Evolutionary conservation across 75 land plant genomes (phyloP), one percentile per base, ranked within the genome.

Genomic region (Adiantum capillusveneris): DNA sequence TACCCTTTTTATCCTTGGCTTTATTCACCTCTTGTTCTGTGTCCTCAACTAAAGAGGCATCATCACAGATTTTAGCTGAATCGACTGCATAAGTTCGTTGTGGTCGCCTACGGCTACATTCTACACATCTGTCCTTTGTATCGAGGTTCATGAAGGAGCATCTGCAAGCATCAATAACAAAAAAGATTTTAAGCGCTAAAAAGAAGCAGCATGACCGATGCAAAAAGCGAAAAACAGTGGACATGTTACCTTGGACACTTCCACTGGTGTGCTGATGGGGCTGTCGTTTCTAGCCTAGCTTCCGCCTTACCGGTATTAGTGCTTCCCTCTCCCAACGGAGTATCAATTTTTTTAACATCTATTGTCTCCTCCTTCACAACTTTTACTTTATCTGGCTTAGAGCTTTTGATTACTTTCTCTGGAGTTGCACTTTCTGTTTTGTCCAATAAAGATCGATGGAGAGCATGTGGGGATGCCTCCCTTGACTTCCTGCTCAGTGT

Each of bases 91-190:
- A 46, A 18, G 50, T 46, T 2, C 22, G 18, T 21, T n/a, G 18
- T 6, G 50, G 50, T 2, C 50, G 50, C 14, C 50, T 46, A 18
- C 50, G 50, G 17, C 50, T 46, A 21, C 50, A 46, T 21, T 46
- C 50, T 2, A 46, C 50, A 46, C 50, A 46, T 17, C 50, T n/a
- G 14, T 46, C 12, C 17, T 46, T 46, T 18, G 18, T n/a, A 17
- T 46, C 50, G 14, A 46, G 50, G 17, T 46, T 46, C 50, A 18
- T 46, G 50, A 46, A 46, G 22, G 18, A 21, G 22, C 50, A 46
- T 14, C 50, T 46, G 50, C 50, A 46, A 3, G 17, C 5, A 21
- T 46, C 22, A 3, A 46, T 17, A 46, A 5, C 18, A 18, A 46
- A 21, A 21, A 14, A 46, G 6, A 46, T n/a, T 6, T 21, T 6